Evolutionary conservation across 495 filamentous ascomycete species (phyloP), one percentile per base, ranked within the genome.

Genomic region (Parathielavia hyrcaniae): DNA sequence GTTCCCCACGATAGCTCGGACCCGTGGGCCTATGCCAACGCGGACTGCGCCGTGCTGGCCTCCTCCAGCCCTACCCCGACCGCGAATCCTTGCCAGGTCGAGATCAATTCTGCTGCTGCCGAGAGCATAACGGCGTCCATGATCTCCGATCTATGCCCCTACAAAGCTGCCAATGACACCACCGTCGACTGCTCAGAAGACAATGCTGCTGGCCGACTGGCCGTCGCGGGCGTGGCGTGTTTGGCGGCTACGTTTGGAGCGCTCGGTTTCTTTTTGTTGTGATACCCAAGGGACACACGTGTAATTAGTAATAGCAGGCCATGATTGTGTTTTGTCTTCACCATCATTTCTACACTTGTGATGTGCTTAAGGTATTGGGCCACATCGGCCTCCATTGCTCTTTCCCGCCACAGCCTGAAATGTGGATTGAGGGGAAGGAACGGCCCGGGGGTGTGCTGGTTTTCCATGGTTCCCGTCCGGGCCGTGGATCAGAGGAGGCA

Each of bases 121-220:
- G 53, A 51, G 16, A 63, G 51, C 51, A 61, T 61, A 13, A 20
- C 56, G 17, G 60, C 60, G 0, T 43, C 48, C 12, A 32, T 35
- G 39, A 36, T 22, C 1, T 49, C 35, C 22, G 16, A 16, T 19
- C 11, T 26, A 22, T 53, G 36, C 50, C 0, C 12, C 48, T 22
- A 17, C 8, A 45, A 10, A 17, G 38, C 40, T 13, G 36, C 55
- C 1, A n/a, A n/a, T n/a, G n/a, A n/a, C n/a, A n/a, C n/a, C n/a
- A n/a, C n/a, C n/a, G 38, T 12, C 38, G 38, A 58, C 19, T 53
- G 50, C 50, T 38, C 50, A 30, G 0, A 4, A 32, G 17, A 50
- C 8, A 53, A 11, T 39, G 38, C 36, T 10, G 38, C 35, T 22
- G 36, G 17, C 13, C 50, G 14, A 4, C 38, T 41, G 13, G 50